phyloP scores from a whole-genome alignment of 768 basidiomycete species.

The Leccinum imitatum region DNA sequence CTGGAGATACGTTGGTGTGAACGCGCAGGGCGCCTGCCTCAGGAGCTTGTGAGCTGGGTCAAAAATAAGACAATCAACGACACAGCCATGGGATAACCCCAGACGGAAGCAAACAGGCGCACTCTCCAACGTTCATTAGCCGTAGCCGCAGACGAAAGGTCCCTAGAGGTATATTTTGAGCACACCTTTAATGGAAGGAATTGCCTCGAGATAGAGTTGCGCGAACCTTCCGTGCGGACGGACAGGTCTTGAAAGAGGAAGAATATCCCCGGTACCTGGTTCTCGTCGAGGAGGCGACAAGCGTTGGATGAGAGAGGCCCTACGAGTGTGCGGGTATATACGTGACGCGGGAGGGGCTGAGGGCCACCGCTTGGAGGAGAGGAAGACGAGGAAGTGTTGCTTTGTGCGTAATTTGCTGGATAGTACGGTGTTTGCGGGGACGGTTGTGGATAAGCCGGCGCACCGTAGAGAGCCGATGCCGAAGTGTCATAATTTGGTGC shows the following conservation, averaged over 20 bases:
- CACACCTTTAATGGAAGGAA: constrained; percentile 22
- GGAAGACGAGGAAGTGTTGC: constrained; percentile 20
- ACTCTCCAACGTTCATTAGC: constrained; percentile 90
- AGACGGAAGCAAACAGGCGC: constrained; percentile 41
- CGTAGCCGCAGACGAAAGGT: constrained; percentile 83
- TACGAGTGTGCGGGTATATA: constrained; percentile 85
- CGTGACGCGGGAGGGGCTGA: constrained; percentile 57
- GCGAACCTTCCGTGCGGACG: constrained; percentile 84
- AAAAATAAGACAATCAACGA: constrained; percentile 24
- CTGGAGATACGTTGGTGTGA: constrained; percentile 67
- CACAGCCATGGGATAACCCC: constrained; percentile 18
- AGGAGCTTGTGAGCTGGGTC: constrained; percentile 64
- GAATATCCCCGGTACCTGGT: constrained; percentile 84
- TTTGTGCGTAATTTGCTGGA: constrained; percentile 26
- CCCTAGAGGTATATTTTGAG: constrained; percentile 45
- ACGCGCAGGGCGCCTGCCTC: constrained; percentile 64
- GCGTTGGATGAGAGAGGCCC: constrained; percentile 88
- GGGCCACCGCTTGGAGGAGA: constrained; percentile 33
- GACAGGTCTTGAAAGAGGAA: constrained; percentile 95
- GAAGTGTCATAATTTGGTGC: constrained; percentile 27
- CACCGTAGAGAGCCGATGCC: constrained; percentile 19
- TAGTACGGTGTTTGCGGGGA: constrained; percentile 32
- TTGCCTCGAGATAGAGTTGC: constrained; percentile 27
- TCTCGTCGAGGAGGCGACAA: constrained; percentile 79
- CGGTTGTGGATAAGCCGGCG: constrained; percentile 30